Percentiles rank a stretch among this genome's conserved stretches.
These are phyloP conservation scores for Peltaster fructicola DNA, from an alignment of 2,329 filamentous ascomycete species.

Conservation along the genomic window DNA sequence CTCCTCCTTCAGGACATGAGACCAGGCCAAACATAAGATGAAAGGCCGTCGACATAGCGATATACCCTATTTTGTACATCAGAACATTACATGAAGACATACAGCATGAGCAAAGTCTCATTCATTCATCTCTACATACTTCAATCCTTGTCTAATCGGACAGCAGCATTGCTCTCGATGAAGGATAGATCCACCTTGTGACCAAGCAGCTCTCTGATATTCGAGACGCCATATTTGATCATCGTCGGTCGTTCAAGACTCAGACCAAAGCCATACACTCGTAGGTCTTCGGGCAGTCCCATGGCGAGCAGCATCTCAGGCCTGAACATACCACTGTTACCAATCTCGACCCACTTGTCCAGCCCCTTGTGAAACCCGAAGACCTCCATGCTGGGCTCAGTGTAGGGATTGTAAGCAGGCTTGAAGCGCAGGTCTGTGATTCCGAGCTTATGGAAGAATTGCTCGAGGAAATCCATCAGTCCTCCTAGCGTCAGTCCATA, in stretches of 20 bases:
- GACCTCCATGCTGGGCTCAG: constrained; percentile 94
- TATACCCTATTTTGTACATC: no score
- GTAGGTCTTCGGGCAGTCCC: constrained; percentile 80
- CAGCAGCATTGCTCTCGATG: constrained; percentile 79
- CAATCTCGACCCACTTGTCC: constrained; percentile 87
- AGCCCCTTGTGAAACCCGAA: constrained; percentile 87
- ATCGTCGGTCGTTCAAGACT: constrained; percentile 89
- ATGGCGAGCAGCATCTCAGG: constrained; percentile 94
- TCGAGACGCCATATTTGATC: constrained; percentile 70
- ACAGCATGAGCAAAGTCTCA: no score
- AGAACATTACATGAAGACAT: no score
- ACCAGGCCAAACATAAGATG: no score
- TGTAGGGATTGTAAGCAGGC: constrained; percentile 90
- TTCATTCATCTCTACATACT: no score
- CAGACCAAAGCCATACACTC: constrained; percentile 87
- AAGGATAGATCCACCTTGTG: constrained; percentile 93
- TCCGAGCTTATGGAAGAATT: constrained; percentile 94
- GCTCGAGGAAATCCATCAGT: constrained; percentile 82
- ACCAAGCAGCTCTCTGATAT: constrained; percentile 80
- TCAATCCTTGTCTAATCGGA: constrained; percentile 69
- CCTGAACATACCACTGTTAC: constrained; percentile 96
- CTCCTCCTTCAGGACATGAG: no score
- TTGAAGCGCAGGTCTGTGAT: constrained; percentile 81
- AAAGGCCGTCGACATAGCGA: no score
- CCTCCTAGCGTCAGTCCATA: constrained; percentile 84